Evolutionary conservation across 192 early-diverging fungal genomes (phyloP), one percentile per base, ranked within the genome.

Genomic region (Entophlyctis luteolus): DNA sequence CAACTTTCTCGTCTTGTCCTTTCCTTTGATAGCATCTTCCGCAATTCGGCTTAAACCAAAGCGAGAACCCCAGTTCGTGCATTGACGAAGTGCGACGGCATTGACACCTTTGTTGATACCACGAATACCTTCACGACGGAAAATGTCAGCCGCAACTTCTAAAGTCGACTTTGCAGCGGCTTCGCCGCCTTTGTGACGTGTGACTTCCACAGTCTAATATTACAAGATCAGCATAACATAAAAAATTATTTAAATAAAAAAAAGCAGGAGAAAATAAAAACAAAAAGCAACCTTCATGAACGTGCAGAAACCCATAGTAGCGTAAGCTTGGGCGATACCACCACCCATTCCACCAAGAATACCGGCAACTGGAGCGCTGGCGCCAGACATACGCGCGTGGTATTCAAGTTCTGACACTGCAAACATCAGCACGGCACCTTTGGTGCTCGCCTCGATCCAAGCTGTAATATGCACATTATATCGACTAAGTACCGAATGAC

Each of bases 271-370:
- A 23, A n/a, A 37, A 57, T 12, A 35, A 35, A 27, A n/a, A n/a
- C 10, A 0, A 10, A 33, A 50, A 72, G n/a, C 2, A 32, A 55
- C 55, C 74, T 77, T 82, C 96, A 98, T 96, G 78, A 96, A 96
- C 0, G 96, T 98, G 77, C 95, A 97, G 80, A 97, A 97, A n/a
- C 96, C 96, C 96, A 98, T 98, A 23, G 96, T 98, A 46, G 94
- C 89, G 81, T 97, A 98, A 0, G 95, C 93, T 67, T 77, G 52
- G 16, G 35, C 25, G 37, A 65, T 54, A 68, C 96, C 96, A 59
- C 95, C 96, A 53, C 83, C 92, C 86, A 97, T 92, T 22, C 96
- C 96, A 55, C 93, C 94, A 36, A 94, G 49, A 48, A 96, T 86
- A 59, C 94, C 95, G n/a, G 91, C 86, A 36, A 65, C 29, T 18